Conservation (phyloP, 164 flowering plant genomes). For the Magnolia officinalis region DNA sequence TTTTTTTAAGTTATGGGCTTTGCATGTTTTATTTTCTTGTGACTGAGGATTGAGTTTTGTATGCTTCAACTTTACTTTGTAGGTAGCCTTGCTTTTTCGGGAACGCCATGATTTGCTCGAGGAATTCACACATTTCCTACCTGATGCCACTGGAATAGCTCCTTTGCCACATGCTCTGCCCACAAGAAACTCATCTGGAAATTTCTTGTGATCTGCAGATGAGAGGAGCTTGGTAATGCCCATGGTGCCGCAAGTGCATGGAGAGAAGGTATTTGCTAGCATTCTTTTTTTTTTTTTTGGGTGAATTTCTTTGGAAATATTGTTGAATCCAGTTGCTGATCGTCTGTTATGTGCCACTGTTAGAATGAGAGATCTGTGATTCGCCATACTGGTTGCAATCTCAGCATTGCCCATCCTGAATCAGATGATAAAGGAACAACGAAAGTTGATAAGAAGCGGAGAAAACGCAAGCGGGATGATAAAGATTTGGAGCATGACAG, state of each 20-base stretch:
- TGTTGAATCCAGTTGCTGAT: neutral
- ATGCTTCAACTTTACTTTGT: constrained; percentile 9
- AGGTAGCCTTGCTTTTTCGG: constrained; percentile 60
- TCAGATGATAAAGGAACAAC: constrained; percentile 38
- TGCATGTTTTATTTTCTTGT: neutral
- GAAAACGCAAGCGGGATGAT: constrained; percentile 54
- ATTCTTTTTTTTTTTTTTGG: neutral
- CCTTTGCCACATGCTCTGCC: constrained; percentile 32
- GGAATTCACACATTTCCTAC: constrained; percentile 67
- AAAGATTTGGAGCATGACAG: constrained; percentile 52
- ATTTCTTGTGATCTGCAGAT: constrained; percentile 22
- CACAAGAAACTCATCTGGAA: constrained; percentile 34
- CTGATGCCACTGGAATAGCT: constrained; percentile 44
- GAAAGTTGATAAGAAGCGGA: constrained; percentile 51
- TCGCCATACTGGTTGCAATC: constrained; percentile 41
- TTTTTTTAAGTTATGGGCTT: neutral
- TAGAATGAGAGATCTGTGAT: constrained; percentile 60
- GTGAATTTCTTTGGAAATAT: neutral
- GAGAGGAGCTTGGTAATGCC: constrained; percentile 52
- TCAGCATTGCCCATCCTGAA: constrained; percentile 53
- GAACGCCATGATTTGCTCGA: constrained; percentile 60
- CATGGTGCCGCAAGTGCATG: constrained; percentile 39
- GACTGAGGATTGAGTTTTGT: neutral
- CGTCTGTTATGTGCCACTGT: constrained; percentile 3
- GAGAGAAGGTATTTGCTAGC: constrained; percentile 38